These are phyloP conservation scores for Phyllosticta capitalensis DNA, from an alignment of 2,329 filamentous ascomycete genomes.

Conservation along the genomic window DNA sequence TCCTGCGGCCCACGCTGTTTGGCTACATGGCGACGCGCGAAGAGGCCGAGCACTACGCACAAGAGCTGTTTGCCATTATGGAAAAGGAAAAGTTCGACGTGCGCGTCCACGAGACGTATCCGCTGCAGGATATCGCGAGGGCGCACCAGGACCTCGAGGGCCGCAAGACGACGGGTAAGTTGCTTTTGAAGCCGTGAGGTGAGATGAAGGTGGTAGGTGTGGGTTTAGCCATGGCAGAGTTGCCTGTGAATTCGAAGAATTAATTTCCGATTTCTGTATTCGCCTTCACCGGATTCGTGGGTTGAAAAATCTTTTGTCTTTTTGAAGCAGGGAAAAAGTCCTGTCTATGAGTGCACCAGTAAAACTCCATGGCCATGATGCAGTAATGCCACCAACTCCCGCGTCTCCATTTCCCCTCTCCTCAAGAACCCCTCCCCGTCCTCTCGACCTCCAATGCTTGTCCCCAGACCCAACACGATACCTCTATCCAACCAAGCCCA, in stretches of 20 bases:
- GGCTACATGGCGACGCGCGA: conserved; percentile 60
- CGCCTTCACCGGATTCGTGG: no score
- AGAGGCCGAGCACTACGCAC: conserved; percentile 60
- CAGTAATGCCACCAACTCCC: background rate
- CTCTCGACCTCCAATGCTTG: background rate
- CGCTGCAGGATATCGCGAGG: conserved; percentile 59
- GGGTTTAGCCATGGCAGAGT: no score
- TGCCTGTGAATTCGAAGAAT: no score
- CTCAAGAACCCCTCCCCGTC: background rate
- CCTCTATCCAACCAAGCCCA: conserved; percentile 57
- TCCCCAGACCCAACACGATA: background rate
- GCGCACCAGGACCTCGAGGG: conserved; percentile 74
- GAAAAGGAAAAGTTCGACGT: conserved; percentile 60
- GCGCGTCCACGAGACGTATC: conserved; percentile 67
- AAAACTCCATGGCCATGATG: background rate
- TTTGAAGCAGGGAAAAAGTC: no score
- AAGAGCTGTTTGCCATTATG: conserved; percentile 66
- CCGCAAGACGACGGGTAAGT: conserved; percentile 74
- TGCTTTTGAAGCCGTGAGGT: conserved; percentile 56
- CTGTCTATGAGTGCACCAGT: no score
- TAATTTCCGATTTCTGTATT: no score
- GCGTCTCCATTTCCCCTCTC: background rate
- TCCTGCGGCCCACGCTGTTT: conserved; percentile 66
- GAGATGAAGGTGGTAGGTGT: background rate
- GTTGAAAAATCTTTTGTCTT: no score